Base-by-base conservation (phyloP, 495 filamentous ascomycete species). In the Emericellopsis terricola region DNA sequence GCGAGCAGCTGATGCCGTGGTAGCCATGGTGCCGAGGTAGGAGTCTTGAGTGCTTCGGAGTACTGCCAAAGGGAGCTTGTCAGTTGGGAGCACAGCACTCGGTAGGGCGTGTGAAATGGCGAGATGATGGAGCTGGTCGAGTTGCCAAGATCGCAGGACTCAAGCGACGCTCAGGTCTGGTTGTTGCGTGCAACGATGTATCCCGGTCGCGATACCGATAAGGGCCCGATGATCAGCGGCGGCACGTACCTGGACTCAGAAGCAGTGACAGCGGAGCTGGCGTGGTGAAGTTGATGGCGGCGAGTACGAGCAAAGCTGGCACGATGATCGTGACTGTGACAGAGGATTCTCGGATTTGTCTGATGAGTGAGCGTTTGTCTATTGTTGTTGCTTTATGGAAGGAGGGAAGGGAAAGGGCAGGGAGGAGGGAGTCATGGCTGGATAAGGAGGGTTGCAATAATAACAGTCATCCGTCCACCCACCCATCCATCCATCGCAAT, bases 21-120 rank as follows among this genome's bases (percentile, higher is more conserved):
- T 57, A 59, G 74, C 71, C 74, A 76, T 78, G 46, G 59, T 55
- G 49, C 48, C 45, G 41, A 37, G n/a, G n/a, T n/a, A n/a, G n/a
- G 46, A 45, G 31, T 43, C 41, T 31, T 34, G 42, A 47, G 55
- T 62, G 67, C 64, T 53, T 54, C 55, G 59, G 51, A 60, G 55
- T 41, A 37, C 58, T 60, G 62, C 38, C 36, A 31, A 29, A 31
- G 31, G 34, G n/a, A n/a, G n/a, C n/a, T n/a, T n/a, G n/a, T n/a
- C n/a, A n/a, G n/a, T n/a, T n/a, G n/a, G n/a, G n/a, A n/a, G n/a
- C n/a, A n/a, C n/a, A n/a, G n/a, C n/a, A n/a, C n/a, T n/a, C n/a
- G n/a, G n/a, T n/a, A n/a, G n/a, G n/a, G n/a, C n/a, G n/a, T n/a
- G n/a, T n/a, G n/a, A n/a, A n/a, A n/a, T n/a, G n/a, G n/a, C n/a